Evolutionary conservation across 2,329 filamentous ascomycete species (phyloP).

Genomic region (Aspergillus pseudoglaucus): DNA sequence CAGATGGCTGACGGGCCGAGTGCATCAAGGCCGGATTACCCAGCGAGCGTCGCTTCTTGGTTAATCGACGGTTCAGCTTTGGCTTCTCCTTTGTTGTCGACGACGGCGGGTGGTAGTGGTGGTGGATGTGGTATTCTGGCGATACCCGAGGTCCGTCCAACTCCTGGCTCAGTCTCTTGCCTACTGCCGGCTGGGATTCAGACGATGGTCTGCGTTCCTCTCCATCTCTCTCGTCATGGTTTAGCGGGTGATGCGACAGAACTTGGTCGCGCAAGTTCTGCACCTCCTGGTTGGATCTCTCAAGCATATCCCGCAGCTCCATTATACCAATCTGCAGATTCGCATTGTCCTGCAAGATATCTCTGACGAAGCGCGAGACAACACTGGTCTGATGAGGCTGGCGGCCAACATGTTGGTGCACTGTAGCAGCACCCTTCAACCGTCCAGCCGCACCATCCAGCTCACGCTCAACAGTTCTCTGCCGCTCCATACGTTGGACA

Average conservation of each 20-base stretch:
- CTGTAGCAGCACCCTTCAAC: slow-evolving; percentile 71
- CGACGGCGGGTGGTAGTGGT: slow-evolving; percentile 78
- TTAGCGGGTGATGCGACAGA: slow-evolving; percentile 66
- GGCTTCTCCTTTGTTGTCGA: slow-evolving; percentile 45
- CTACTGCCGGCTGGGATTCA: slow-evolving; percentile 34
- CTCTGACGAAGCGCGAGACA: slow-evolving; percentile 93
- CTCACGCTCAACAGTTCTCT: slow-evolving; percentile 74
- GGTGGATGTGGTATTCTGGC: slow-evolving; percentile 83
- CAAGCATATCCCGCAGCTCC: slow-evolving; percentile 82
- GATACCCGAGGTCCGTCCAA: slow-evolving; percentile 52
- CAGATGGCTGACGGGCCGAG: slow-evolving; percentile 27
- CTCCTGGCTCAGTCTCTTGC: slow-evolving; percentile 59
- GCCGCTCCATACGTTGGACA: slow-evolving; percentile 73
- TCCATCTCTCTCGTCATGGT: slow-evolving; percentile 20
- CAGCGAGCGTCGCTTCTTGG: slow-evolving; percentile 66
- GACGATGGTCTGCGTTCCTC: slow-evolving; percentile 26
- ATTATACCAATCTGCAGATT: slow-evolving; percentile 87
- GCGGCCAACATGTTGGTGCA: slow-evolving; percentile 54
- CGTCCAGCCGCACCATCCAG: slow-evolving; percentile 71
- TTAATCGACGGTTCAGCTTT: slow-evolving; percentile 44
- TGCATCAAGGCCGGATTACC: slow-evolving; percentile 49
- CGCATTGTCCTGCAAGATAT: slow-evolving; percentile 91
- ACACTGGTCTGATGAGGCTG: slow-evolving; percentile 59
- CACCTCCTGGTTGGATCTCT: slow-evolving; percentile 90
- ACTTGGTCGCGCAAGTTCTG: slow-evolving; percentile 79